These are phyloP conservation scores for Fraxinus platypoda DNA, from an alignment of 305 asterid species.

Conservation along the genomic window DNA sequence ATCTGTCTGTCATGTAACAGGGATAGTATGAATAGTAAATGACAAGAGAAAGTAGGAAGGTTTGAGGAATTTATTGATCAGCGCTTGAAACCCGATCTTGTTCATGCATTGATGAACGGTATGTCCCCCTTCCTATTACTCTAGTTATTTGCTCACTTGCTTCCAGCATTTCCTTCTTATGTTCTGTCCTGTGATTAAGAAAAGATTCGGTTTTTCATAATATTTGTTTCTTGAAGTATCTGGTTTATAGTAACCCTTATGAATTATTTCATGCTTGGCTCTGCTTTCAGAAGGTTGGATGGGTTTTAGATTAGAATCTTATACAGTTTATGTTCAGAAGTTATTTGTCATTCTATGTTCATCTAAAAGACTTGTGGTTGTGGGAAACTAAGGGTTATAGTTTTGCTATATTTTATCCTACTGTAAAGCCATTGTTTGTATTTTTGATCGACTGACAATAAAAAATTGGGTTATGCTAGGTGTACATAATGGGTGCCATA, in stretches of 20 bases:
- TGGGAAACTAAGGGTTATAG: not conserved
- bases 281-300: not conserved
- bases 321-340: not conserved
- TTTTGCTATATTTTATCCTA: too few relatives aligned
- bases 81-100: slow-evolving; percentile 83
- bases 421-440: not conserved
- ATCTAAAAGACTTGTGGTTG: not conserved
- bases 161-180: not conserved
- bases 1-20: slow-evolving; percentile 23
- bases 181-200: not conserved
- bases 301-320: not conserved
- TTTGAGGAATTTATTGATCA: slow-evolving; percentile 74
- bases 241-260: not conserved
- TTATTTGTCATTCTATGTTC: not conserved
- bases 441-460: not conserved
- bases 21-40: slow-evolving; percentile 47
- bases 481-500: too few relatives aligned
- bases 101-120: slow-evolving; percentile 75
- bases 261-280: slow-evolving; percentile 8
- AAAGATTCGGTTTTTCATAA: not conserved
- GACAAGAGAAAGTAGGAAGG: slow-evolving; percentile 53
- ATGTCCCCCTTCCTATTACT: not conserved
- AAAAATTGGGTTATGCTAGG: not conserved
- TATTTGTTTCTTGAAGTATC: not conserved
- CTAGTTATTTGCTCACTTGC: slow-evolving; percentile 6